Evolutionary conservation across 106 monocot species (phyloP), one percentile per base, ranked within the genome.

Genomic region (Dendrobium nobile): DNA sequence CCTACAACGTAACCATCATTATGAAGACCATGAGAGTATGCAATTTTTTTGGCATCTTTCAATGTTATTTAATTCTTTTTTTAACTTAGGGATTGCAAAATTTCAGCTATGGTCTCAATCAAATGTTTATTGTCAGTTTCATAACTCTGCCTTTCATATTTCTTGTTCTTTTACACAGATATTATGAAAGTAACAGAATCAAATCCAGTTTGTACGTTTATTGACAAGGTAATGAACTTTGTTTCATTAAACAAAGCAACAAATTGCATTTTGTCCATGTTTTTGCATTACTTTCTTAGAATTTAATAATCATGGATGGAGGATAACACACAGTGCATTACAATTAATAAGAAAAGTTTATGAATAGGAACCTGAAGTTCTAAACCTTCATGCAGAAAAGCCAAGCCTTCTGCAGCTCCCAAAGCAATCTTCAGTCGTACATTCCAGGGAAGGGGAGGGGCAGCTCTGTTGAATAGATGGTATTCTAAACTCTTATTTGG

Each of bases 401-500:
- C 65, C 79, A 86, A 79, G 72, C 85, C 85, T 79, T 85, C 75
- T 33, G 85, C 85, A 54, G 82, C 82, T 31, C 82, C 82, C 73
- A 86, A 76, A 2, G 82, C 82, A 51, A 86, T 82, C 75, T 79
- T 47, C 16, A 86, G 26, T 44, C 86, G 79, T 55, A 79, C 40
- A 45, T 79, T 82, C 86, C 86, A 86, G 27, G 86, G 47, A 76
- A 86, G 79, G 24, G 82, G 33, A 26, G 86, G 55, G 67, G 75
- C 76, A 41, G 79, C 64, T 55, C 47, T 74, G 67, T 79, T 75
- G 41, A 86, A 86, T 33, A 86, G 33, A 78, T 86, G 86, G 78
- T 86, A 65, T 77, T 86, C 86, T 54, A 86, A 79, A 58, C 82
- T 82, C 51, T 82, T 86, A 68, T 86, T 86, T 54, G 82, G 79